These are phyloP conservation scores for Pavlovales sp. DNA, from an alignment of 208 protist genomes.

Conservation along the genomic window DNA sequence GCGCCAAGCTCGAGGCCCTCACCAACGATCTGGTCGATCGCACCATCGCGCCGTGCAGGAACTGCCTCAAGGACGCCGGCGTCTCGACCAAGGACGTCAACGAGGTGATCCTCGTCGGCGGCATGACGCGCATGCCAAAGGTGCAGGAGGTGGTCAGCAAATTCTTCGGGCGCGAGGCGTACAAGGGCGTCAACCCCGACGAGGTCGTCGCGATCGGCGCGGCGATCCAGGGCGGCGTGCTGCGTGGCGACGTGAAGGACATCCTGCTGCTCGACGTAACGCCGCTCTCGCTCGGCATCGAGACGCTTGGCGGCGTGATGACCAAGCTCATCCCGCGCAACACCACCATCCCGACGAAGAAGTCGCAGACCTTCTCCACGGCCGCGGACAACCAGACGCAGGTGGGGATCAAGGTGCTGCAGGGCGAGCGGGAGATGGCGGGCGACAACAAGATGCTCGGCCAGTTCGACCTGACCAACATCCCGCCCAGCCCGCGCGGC, in stretches of 20 bases:
- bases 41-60: constrained; percentile 76
- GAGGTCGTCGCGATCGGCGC: constrained; percentile 99
- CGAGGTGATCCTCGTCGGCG: constrained; percentile 90
- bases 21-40: constrained; percentile 71
- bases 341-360: constrained; percentile 96
- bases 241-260: constrained; percentile 73
- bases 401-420: constrained; percentile 82
- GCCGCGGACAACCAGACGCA: constrained; percentile 78
- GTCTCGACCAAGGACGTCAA: constrained; percentile 79
- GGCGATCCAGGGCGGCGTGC: constrained; percentile 91
- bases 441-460: constrained; percentile 80
- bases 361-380: constrained; percentile 87
- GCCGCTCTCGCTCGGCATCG: constrained; percentile 96
- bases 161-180: constrained; percentile 78
- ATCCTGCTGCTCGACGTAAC: constrained; percentile 97
- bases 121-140: constrained; percentile 95
- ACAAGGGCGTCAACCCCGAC: constrained; percentile 97
- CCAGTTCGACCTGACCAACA: constrained; percentile 75
- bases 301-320: constrained; percentile 95
- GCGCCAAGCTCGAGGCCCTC: constrained; percentile 83
- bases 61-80: constrained; percentile 68
- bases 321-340: constrained; percentile 94
- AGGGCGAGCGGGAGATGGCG: constrained; percentile 83
- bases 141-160: constrained; percentile 63
- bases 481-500: constrained; percentile 80